phyloP scores from a whole-genome alignment of 257 asterid species.

The Avicennia marina region DNA sequence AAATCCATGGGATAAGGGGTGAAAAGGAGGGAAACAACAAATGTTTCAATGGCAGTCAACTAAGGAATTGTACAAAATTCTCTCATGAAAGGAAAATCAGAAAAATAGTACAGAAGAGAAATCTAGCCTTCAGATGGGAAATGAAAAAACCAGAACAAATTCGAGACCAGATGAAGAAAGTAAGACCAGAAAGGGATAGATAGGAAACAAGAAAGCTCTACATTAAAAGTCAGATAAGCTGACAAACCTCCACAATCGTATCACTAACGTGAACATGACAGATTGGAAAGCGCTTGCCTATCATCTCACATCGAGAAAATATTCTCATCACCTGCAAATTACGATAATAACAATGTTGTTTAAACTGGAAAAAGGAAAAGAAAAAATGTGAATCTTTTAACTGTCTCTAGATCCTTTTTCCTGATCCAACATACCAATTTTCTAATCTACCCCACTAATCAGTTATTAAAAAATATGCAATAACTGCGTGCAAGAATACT shows the following conservation, averaged over 20 bases:
- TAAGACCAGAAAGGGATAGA: conserved; percentile 9
- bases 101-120: conserved; percentile 2
- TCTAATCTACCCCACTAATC: too few relatives aligned
- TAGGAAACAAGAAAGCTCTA: not conserved
- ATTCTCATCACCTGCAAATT: conserved; percentile 62
- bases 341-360: conserved; percentile 2
- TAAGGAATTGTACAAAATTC: not conserved
- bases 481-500: not conserved
- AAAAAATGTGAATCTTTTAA: too few relatives aligned
- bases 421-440: too few relatives aligned
- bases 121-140: conserved; percentile 1
- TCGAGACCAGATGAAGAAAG: conserved; percentile 3
- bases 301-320: conserved; percentile 64
- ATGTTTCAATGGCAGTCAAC: conserved; percentile 8
- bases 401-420: too few relatives aligned
- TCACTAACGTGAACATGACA: conserved; percentile 81
- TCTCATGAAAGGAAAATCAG: not conserved
- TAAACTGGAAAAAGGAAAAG: not conserved
- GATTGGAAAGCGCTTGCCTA: conserved; percentile 84
- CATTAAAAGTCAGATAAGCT: conserved; percentile 10
- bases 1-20: too few relatives aligned
- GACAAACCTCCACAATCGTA: conserved; percentile 67
- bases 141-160: conserved; percentile 4
- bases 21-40: too few relatives aligned
- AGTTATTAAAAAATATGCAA: not conserved